Conservation (phyloP, 2,329 filamentous ascomycete genomes). For the Epichloe gansuensis region DNA sequence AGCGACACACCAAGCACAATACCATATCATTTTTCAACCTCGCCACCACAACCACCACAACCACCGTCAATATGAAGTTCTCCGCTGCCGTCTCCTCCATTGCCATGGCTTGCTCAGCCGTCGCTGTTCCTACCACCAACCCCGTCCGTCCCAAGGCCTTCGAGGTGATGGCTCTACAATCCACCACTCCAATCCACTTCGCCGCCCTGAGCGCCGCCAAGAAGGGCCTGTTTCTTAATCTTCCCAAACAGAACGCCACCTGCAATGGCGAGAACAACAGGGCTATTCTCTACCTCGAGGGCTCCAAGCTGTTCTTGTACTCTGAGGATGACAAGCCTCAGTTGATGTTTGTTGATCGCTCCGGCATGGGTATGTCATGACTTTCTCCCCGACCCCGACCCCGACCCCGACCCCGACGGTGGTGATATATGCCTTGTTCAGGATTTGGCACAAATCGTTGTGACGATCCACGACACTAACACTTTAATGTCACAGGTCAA, state of each 20-base stretch:
- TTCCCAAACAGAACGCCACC: conserved; percentile 32
- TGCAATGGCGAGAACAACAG: conserved; percentile 32
- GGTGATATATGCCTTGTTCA: no score
- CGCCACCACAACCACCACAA: no score
- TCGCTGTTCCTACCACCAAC: conserved; percentile 14
- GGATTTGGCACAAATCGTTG: no score
- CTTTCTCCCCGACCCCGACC: no score
- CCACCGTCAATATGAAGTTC: conserved; percentile 17
- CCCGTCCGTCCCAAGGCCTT: conserved; percentile 26
- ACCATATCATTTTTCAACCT: not conserved
- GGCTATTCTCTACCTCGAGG: conserved; percentile 38
- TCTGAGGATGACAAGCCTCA: conserved; percentile 29
- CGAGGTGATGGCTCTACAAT: conserved; percentile 35
- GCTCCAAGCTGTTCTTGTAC: conserved; percentile 37
- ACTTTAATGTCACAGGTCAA: conserved; percentile 25
- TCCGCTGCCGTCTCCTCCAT: conserved; percentile 14
- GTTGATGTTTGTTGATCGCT: conserved; percentile 41
- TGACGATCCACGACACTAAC: conserved; percentile 2
- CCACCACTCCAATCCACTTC: conserved; percentile 37
- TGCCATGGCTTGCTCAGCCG: conserved; percentile 15
- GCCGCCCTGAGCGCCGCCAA: conserved; percentile 30
- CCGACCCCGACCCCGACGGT: no score
- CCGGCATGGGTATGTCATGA: conserved; percentile 40
- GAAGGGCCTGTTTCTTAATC: conserved; percentile 31
- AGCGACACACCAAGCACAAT: not conserved